A percentile compares a stretch with the other conserved stretches of the same genome.
phyloP scores from a whole-genome alignment of 2,329 filamentous ascomycete species.

The Claviceps humidiphila region DNA sequence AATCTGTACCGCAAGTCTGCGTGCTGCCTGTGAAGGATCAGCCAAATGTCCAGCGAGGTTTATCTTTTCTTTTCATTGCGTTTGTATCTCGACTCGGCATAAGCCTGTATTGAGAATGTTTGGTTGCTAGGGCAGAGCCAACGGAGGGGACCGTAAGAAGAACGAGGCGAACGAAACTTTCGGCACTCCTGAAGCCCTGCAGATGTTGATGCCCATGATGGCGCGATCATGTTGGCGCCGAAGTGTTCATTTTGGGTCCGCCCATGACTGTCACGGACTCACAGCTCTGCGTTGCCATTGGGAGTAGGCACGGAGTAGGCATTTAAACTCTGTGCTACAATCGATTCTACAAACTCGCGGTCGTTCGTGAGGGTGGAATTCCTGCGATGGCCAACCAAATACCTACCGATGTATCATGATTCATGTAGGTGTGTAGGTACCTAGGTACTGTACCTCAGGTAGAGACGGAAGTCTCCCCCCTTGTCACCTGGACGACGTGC shows the following conservation, averaged over 20 bases:
- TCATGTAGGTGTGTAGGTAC: background rate
- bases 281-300: background rate
- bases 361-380: too few species aligned
- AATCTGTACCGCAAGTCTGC: too few species aligned
- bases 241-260: background rate
- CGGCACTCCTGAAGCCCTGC: background rate
- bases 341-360: too few species aligned
- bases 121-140: background rate
- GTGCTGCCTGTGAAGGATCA: too few species aligned
- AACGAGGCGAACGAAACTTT: background rate
- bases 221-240: too few species aligned
- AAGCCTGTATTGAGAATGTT: background rate
- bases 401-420: background rate
- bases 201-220: too few species aligned
- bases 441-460: background rate
- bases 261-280: background rate
- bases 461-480: background rate
- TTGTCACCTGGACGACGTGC: constrained; percentile 9
- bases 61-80: background rate
- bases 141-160: background rate
- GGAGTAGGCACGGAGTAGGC: too few species aligned
- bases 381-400: background rate
- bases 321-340: background rate
- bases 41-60: background rate
- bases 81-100: background rate